Evolutionary conservation across 768 basidiomycete genomes (phyloP), one percentile per base, ranked within the genome.

Genomic region (Tephrocybe sp.): DNA sequence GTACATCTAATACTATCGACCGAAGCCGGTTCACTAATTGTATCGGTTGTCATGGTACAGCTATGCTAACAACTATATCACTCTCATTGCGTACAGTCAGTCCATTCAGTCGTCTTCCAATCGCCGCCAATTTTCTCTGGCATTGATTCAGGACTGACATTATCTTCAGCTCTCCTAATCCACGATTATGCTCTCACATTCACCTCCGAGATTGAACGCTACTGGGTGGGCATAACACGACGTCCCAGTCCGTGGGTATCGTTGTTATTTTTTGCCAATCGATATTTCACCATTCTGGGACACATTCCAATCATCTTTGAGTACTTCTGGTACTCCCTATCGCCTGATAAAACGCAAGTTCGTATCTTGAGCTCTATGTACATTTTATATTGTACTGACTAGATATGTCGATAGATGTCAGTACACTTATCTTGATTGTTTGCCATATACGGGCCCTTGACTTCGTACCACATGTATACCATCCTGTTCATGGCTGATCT

Each of bases 101-200:
- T 5, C 6, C 27, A 5, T 29, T 52, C 40, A 42, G n/a, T n/a
- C n/a, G 15, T 22, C 38, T 23, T 18, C 12, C 9, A 37, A n/a
- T n/a, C n/a, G n/a, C n/a, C n/a, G n/a, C n/a, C n/a, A n/a, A n/a
- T n/a, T n/a, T n/a, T n/a, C n/a, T n/a, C n/a, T n/a, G n/a, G n/a
- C n/a, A n/a, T n/a, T n/a, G n/a, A n/a, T n/a, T n/a, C n/a, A n/a
- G n/a, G n/a, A n/a, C n/a, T n/a, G n/a, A n/a, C n/a, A n/a, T n/a
- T n/a, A n/a, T n/a, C n/a, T n/a, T n/a, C n/a, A 65, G 62, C 58
- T 4, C 40, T 63, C 3, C 51, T 66, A 2, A 54, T 61, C 24
- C 72, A 75, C 40, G 75, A 77, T 57, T 74, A 71, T 43, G 15
- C 64, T 19, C 59, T 76, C 33, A 77, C 75, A 2, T 52, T 75